Evolutionary conservation across 352 stramenopile genomes (phyloP), one percentile per base, ranked within the genome.

Genomic region (Pythium brachiatum): DNA sequence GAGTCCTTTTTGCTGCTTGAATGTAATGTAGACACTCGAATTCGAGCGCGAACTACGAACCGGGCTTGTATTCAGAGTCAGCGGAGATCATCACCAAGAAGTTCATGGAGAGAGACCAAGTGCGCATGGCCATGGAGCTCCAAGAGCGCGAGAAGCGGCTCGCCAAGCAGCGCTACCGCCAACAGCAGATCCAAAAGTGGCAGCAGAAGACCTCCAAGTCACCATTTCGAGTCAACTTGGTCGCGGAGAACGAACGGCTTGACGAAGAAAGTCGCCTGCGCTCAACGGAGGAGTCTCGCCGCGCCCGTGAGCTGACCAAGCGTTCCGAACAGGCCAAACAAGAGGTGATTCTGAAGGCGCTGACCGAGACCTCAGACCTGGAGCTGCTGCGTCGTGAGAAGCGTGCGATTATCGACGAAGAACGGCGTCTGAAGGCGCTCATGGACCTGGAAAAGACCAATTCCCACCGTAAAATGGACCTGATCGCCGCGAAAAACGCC

Each of bases 401-500:
- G 81, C 82, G 92, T 21, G 91, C 92, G 5, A 98, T 98, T 60
- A 90, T 98, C 32, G 87, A 97, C 56, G 94, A 98, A 69, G 94
- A 98, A 73, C 91, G 92, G 55, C 86, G 94, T 2, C 63, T 98
- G 34, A 97, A 97, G 63, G 93, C 94, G 27, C 72, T 98, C 2
- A 70, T 98, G 53, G 90, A 97, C 62, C 79, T 98, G 0, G 93
- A 98, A 57, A 98, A 98, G 73, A 96, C 87, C 52, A 97, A 96
- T 38, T 89, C 83, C 1, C 90, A 97, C 59, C 78, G 89, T 11
- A 98, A 98, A 70, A 76, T 90, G 51, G 93, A 98, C 57, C 73
- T 97, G 44, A 74, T 96, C 15, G 93, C 91, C 0, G 94, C 94
- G 9, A 81, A 93, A 25, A 87, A 94, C 34, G 94, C 94, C 7